Base-by-base conservation (phyloP, 345 rosid species). In the Eucalyptus melliodora region DNA sequence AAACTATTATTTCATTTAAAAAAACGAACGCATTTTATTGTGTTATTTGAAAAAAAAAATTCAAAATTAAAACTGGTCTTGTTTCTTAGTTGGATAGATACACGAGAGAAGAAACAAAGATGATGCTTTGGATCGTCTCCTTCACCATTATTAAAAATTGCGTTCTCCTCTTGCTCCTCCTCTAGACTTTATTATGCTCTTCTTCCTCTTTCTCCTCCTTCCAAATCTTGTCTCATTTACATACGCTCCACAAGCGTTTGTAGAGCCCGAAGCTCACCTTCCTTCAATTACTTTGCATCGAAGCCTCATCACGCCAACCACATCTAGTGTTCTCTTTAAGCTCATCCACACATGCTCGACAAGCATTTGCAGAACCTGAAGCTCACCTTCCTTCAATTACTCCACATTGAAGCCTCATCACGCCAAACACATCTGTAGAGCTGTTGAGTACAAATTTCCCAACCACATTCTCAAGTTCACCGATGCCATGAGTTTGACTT, bases 391-490 rank as follows among this genome's bases (percentile, higher is more conserved):
- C 44, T 37, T 69, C 44, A 9, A 10, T 34, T 37, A 17, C 44
- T 40, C 16, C 3, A 4, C 44, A 11, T 69, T 23, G 11, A 69
- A 69, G 23, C 55, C 55, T 51, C 4, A 0, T 53, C 56, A 53
- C 0, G 10, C 56, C 56, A 53, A 53, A 4, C 24, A 53, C 56
- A 19, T 53, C 10, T 53, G 96, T 93, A 93, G 92, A 92, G 96
- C 95, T 37, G 94, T 96, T 1, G 97, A 95, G 90, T 95, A 96
- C 93, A 93, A 95, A 90, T 97, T 97, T 88, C 96, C 98, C 0
- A 96, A 96, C 93, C 97, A 98, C 27, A 97, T 97, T 91, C 98
- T 98, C 6, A 97, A 97, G 90, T 97, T 97, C 89, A 97, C 95
- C 59, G 95, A 93, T 90, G 93, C 94, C 40, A 95, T 96, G 90